Evolutionary conservation across 2,329 filamentous ascomycete genomes (phyloP).

Genomic region (Botrytis sinoallii): DNA sequence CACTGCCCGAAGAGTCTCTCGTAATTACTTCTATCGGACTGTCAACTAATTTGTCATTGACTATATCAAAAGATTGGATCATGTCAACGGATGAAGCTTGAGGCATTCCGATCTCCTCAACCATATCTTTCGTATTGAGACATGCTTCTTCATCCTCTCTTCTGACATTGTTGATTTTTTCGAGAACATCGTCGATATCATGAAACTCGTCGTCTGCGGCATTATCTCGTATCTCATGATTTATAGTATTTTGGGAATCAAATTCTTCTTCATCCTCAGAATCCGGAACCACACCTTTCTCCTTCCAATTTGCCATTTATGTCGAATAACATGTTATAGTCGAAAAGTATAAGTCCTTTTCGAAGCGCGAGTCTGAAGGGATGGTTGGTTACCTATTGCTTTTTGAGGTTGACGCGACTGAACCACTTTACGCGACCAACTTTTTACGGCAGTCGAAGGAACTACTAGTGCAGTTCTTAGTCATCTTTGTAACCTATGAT

Average conservation of each 20-base stretch:
- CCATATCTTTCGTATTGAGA: not conserved
- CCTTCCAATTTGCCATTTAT: conserved; percentile 39
- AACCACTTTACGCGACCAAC: conserved; percentile 17
- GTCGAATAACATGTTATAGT: conserved; percentile 28
- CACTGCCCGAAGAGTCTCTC: not conserved
- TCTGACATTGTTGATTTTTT: not conserved
- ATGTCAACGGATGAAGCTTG: conserved; percentile 20
- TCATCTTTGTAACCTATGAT: not conserved
- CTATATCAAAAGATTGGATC: not conserved
- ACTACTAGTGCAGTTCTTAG: not conserved
- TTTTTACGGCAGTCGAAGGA: not conserved
- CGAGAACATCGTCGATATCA: conserved; percentile 3
- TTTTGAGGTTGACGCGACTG: conserved; percentile 20
- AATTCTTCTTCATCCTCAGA: conserved; percentile 39
- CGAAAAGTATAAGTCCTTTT: conserved; percentile 9
- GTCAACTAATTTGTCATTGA: not conserved
- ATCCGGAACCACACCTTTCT: conserved; percentile 39
- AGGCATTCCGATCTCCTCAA: not conserved
- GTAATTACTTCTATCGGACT: not conserved
- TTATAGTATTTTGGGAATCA: conserved; percentile 27
- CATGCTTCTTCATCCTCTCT: not conserved
- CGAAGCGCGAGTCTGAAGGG: not conserved
- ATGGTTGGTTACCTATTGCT: not conserved
- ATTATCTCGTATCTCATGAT: conserved; percentile 8
- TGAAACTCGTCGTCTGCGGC: conserved; percentile 12